Evolutionary conservation across 2,329 filamentous ascomycete genomes (phyloP).

Genomic region (Penicillium sp.): DNA sequence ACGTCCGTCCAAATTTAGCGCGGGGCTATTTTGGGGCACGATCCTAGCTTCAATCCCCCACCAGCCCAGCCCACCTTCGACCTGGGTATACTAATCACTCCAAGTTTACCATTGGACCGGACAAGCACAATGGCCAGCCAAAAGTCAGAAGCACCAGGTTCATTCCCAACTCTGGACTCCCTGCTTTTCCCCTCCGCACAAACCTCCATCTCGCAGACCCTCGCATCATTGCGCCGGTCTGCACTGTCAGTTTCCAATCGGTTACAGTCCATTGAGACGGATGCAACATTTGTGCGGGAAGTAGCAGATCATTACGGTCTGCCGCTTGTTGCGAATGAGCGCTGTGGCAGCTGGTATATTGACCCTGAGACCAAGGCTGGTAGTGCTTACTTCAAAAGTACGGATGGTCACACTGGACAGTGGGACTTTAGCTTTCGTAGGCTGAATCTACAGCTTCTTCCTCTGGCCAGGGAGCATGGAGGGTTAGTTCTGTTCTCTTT

Average conservation of each 20-base stretch:
- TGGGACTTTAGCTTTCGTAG: slow-evolving; percentile 88
- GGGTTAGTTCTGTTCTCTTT: slow-evolving; percentile 58
- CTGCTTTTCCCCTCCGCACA: slow-evolving; percentile 60
- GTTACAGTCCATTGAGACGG: slow-evolving; percentile 74
- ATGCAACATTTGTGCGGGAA: slow-evolving; percentile 72
- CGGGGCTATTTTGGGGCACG: neutral
- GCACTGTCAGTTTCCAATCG: slow-evolving; percentile 81
- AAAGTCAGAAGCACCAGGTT: slow-evolving; percentile 30
- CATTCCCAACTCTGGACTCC: slow-evolving; percentile 42
- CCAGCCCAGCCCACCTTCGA: neutral
- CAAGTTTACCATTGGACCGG: neutral
- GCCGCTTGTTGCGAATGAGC: slow-evolving; percentile 87
- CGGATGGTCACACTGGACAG: slow-evolving; percentile 87
- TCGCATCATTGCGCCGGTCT: slow-evolving; percentile 73
- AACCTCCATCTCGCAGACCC: slow-evolving; percentile 70
- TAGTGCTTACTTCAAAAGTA: slow-evolving; percentile 96
- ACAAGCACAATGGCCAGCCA: slow-evolving; percentile 3
- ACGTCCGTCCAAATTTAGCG: neutral
- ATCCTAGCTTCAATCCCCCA: neutral
- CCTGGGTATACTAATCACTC: neutral
- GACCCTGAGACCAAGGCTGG: slow-evolving; percentile 65
- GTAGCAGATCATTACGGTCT: slow-evolving; percentile 58
- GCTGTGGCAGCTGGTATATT: slow-evolving; percentile 97
- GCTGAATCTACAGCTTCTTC: slow-evolving; percentile 80
- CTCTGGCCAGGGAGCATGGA: slow-evolving; percentile 66